Base-by-base conservation (phyloP, 257 asterid genomes). In the Linderniella brevidens region DNA sequence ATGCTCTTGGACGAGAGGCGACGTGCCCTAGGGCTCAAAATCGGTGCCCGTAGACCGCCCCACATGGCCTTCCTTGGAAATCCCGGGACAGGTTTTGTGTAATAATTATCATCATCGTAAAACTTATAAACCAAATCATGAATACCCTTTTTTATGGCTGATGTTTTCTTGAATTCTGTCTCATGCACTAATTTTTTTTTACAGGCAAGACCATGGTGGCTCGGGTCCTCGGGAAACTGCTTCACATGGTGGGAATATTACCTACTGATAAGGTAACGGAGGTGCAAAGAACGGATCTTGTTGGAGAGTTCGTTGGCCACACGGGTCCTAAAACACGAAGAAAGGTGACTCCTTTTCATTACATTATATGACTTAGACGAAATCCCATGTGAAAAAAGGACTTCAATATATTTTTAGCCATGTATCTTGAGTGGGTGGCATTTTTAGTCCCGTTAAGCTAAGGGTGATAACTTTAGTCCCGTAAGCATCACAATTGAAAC, bases 51-150 rank as follows among this genome's bases (percentile, higher is more conserved):
- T 76, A 74, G 81, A 66, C 92, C 82, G n/a, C 94, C 95, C 49
- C 95, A 84, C 66, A 78, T 88, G 94, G 98, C 95, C 56, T 88
- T 88, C 58, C 86, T 88, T 35, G 98, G 98, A 46, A 88, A 84
- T 65, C 94, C 98, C 15, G 97, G 98, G 62, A 88, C 95, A 63
- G 98, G 95, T 25, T 25, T 25, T 3, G 32, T 6, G 32, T 25
- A 2, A 25, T 3, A 6, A 2, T 25, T 25, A 25, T 39, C 15
- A n/a, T 13, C 15, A 10, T 39, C 13, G 43, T 39, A 13, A 11
- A 9, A 9, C 8, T 37, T 37, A 39, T 3, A 39, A 11, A 10
- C 13, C 3, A 10, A 1, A 4, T 39, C 3, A 10, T 39, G 43
- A 10, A 39, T 2, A 10, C 3, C 1, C 43, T 2, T 2, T 3